Percentiles rank a stretch among this genome's conserved stretches.
Conservation (phyloP, 1,284 basidiomycete species). For the Pyrrhoderma noxium region DNA sequence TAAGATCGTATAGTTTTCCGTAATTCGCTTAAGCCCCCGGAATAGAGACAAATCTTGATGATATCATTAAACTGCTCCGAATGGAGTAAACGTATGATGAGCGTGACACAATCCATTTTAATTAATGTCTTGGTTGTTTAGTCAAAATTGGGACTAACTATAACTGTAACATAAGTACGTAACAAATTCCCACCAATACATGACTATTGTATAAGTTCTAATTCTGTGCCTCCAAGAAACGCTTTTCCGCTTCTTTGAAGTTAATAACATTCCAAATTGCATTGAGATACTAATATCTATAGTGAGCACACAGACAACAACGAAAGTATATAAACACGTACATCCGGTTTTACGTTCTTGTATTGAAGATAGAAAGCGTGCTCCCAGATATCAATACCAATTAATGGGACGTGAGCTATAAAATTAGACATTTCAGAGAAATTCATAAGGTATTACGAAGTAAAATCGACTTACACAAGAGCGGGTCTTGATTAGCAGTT, state of each 20-base stretch:
- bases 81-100: too few relatives aligned
- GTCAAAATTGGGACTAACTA: too few relatives aligned
- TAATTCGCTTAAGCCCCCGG: too few relatives aligned
- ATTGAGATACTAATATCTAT: conserved; percentile 61
- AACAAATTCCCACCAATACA: too few relatives aligned
- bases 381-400: conserved; percentile 98
- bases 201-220: not conserved
- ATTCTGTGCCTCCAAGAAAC: conserved; percentile 48
- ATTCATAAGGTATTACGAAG: conserved; percentile 4
- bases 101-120: too few relatives aligned
- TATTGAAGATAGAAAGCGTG: conserved; percentile 90
- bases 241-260: conserved; percentile 81
- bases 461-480: conserved; percentile 49
- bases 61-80: too few relatives aligned
- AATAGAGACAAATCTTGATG: too few relatives aligned
- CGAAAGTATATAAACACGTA: conserved; percentile 35
- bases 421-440: not conserved
- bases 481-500: conserved; percentile 95
- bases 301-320: not conserved
- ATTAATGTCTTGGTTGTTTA: too few relatives aligned
- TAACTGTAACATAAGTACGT: too few relatives aligned
- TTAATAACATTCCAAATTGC: conserved; percentile 93
- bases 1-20: too few relatives aligned
- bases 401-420: conserved; percentile 76
- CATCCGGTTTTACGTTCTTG: conserved; percentile 87